Conservation (phyloP, 768 basidiomycete genomes). For the Boletus tylopilopsis region DNA sequence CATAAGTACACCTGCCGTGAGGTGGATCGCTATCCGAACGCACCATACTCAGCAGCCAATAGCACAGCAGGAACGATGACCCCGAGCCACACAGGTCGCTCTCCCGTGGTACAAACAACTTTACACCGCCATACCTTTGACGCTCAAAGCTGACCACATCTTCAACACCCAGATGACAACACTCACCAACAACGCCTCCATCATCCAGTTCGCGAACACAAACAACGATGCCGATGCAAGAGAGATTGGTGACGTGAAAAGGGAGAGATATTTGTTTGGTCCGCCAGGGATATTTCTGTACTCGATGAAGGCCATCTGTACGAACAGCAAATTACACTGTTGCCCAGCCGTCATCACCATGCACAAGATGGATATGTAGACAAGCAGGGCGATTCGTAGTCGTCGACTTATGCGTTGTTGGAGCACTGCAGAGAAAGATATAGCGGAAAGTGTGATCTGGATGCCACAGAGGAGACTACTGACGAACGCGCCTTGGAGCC, state of each 20-base stretch:
- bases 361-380: conserved; percentile 14
- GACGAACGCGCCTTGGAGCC: conserved; percentile 23
- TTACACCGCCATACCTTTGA: conserved; percentile 23
- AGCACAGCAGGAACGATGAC: conserved; percentile 5
- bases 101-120: conserved; percentile 14
- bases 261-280: conserved; percentile 4
- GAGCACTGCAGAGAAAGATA: conserved; percentile 19
- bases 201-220: conserved; percentile 21
- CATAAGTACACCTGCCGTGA: neutral
- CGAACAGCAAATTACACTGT: conserved; percentile 6
- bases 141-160: neutral
- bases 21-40: neutral
- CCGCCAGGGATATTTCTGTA: conserved; percentile 13
- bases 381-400: conserved; percentile 11
- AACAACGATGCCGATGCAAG: conserved; percentile 9
- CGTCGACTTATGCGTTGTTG: conserved; percentile 8
- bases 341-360: conserved; percentile 16
- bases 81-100: conserved; percentile 3
- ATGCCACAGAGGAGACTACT: conserved; percentile 18
- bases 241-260: neutral
- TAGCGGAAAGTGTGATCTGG: conserved; percentile 16
- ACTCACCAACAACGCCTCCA: conserved; percentile 20
- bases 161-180: neutral
- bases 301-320: conserved; percentile 16
- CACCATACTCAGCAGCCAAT: conserved; percentile 12